phyloP scores from a whole-genome alignment of 1,139 yeast genomes.

The Meyerozyma carpophila region DNA sequence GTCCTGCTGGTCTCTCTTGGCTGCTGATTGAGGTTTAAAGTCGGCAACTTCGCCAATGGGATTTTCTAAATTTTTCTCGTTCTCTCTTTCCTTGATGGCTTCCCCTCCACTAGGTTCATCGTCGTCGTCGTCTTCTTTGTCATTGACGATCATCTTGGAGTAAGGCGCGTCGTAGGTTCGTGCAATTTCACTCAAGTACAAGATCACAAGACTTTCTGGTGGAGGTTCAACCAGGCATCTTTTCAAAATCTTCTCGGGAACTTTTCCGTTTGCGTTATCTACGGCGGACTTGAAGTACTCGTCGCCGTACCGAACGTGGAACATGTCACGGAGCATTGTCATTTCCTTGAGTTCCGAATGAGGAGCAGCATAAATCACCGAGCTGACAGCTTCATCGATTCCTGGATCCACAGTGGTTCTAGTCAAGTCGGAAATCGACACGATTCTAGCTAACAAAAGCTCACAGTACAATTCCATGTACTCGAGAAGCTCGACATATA shows the following conservation, averaged over 20 bases:
- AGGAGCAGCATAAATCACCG: constrained; percentile 65
- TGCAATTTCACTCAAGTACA: constrained; percentile 78
- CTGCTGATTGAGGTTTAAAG: constrained; percentile 7
- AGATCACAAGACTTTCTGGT: constrained; percentile 52
- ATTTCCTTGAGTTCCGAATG: constrained; percentile 77
- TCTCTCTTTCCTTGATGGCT: constrained; percentile 11
- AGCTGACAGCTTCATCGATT: constrained; percentile 67
- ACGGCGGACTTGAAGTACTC: constrained; percentile 58
- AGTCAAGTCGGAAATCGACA: constrained; percentile 42
- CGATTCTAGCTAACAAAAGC: constrained; percentile 68
- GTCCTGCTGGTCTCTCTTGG: constrained; percentile 19
- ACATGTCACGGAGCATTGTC: constrained; percentile 52
- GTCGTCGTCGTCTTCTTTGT: constrained; percentile 15
- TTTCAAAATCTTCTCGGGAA: constrained; percentile 61
- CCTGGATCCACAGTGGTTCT: constrained; percentile 52
- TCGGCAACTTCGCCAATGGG: constrained; percentile 14
- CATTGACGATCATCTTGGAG: constrained; percentile 46
- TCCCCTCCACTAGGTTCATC: constrained; percentile 12
- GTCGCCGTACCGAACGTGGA: constrained; percentile 58
- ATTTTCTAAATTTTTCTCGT: constrained; percentile 11
- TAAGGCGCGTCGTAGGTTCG: constrained; percentile 73
- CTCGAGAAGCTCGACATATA: constrained; percentile 76
- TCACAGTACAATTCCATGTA: constrained; percentile 81
- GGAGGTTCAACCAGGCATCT: constrained; percentile 71
- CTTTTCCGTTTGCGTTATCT: constrained; percentile 47